Evolutionary conservation across 2,329 filamentous ascomycete species (phyloP).

Genomic region (Sphaerulina musiva): DNA sequence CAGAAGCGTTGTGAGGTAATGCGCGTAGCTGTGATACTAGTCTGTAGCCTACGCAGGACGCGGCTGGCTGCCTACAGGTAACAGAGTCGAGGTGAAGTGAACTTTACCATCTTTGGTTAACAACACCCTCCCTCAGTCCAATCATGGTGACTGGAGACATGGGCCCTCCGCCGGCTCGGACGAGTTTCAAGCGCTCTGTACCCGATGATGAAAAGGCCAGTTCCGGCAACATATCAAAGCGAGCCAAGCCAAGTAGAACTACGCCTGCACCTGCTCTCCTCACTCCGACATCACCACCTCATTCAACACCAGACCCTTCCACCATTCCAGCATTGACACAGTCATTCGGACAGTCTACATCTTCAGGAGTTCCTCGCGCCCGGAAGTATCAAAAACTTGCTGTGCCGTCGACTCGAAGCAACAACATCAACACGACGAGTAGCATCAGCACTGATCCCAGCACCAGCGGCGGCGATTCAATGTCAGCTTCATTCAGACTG

Average conservation of each 20-base stretch:
- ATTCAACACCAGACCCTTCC: neutral
- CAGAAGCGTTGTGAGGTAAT: neutral
- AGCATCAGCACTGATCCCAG: neutral
- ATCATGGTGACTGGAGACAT: neutral
- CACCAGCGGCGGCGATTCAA: neutral
- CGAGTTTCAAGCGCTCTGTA: constrained; percentile 1
- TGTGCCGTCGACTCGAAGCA: neutral
- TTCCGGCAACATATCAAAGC: constrained; percentile 3
- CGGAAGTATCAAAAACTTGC: neutral
- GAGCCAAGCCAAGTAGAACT: constrained; percentile 7
- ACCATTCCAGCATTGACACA: neutral
- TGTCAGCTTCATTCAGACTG: neutral
- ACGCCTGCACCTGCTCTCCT: neutral
- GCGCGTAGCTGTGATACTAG: neutral
- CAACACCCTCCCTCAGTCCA: too few species aligned
- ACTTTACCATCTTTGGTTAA: too few species aligned
- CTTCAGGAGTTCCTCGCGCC: neutral
- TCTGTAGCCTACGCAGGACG: neutral
- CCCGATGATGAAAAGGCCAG: neutral
- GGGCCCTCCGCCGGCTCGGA: constrained; percentile 5
- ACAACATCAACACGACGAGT: neutral
- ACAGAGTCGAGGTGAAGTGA: too few species aligned
- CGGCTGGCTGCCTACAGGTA: neutral
- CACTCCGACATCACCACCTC: neutral
- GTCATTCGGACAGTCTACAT: constrained; percentile 5